These are phyloP conservation scores for Malus sieversii DNA, from an alignment of 306 rosid species.

Conservation along the genomic window DNA sequence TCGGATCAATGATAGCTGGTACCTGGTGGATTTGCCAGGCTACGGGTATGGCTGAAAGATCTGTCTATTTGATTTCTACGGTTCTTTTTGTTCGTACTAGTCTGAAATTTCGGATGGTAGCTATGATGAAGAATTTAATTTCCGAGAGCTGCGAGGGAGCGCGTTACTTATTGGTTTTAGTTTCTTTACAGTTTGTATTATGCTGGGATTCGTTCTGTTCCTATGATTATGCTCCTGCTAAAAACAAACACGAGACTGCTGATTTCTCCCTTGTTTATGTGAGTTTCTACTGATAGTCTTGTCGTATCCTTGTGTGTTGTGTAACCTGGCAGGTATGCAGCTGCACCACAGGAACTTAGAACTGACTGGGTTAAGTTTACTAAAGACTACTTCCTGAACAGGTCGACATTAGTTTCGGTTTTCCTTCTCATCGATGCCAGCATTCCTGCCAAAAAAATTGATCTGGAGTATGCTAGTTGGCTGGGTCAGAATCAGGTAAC, in stretches of 20 bases:
- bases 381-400: slow-evolving; percentile 78
- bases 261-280: neutral
- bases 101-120: neutral
- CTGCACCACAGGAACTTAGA: slow-evolving; percentile 88
- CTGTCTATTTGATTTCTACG: neutral
- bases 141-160: neutral
- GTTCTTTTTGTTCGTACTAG: neutral
- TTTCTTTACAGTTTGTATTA: neutral
- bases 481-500: slow-evolving; percentile 91
- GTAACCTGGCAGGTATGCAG: slow-evolving; percentile 58
- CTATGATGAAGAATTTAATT: neutral
- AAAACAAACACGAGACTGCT: neutral
- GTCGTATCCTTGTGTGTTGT: neutral
- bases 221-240: neutral
- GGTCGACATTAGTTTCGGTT: slow-evolving; percentile 79
- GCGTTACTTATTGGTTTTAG: neutral
- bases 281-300: neutral
- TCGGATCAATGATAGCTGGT: slow-evolving; percentile 87
- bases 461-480: slow-evolving; percentile 95
- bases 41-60: slow-evolving; percentile 63
- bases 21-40: slow-evolving; percentile 96
- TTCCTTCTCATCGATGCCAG: slow-evolving; percentile 98
- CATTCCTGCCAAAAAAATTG: slow-evolving; percentile 83
- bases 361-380: slow-evolving; percentile 86
- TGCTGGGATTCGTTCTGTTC: neutral